phyloP scores from a whole-genome alignment of 1,284 basidiomycete species.

The Cystobasidium sp. region DNA sequence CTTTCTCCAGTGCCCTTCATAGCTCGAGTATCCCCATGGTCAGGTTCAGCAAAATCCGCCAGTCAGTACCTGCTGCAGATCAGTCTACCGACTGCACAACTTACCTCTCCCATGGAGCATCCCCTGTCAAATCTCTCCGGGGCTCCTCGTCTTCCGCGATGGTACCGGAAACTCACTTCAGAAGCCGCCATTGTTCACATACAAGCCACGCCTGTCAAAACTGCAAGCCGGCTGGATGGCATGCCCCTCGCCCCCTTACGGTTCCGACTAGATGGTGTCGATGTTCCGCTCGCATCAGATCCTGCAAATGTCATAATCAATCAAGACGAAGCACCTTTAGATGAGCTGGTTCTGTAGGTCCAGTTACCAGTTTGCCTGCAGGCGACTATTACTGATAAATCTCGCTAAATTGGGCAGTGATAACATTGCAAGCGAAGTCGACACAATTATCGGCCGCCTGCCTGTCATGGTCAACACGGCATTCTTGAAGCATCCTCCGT shows the following conservation, averaged over 20 bases:
- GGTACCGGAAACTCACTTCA: conserved; percentile 58
- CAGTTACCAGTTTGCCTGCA: too few species aligned
- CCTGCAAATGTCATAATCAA: neutral
- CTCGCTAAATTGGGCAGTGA: too few species aligned
- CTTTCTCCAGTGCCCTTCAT: conserved; percentile 8
- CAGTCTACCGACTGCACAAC: conserved; percentile 78
- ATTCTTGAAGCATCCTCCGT: conserved; percentile 32
- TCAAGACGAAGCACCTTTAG: neutral
- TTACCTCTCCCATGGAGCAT: conserved; percentile 73
- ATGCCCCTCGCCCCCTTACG: neutral
- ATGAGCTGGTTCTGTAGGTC: neutral
- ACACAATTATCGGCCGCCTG: neutral
- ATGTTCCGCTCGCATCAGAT: neutral
- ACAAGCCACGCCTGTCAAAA: conserved; percentile 1
- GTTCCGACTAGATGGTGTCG: conserved; percentile 17
- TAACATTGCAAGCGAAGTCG: too few species aligned
- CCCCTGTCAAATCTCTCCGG: conserved; percentile 73
- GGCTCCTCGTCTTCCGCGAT: conserved; percentile 71
- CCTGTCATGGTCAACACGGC: conserved; percentile 42
- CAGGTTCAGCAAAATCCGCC: conserved; percentile 25
- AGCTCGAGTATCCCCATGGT: neutral
- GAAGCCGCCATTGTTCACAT: conserved; percentile 12
- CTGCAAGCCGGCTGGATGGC: conserved; percentile 6
- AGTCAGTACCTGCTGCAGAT: conserved; percentile 75
- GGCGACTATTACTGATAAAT: too few species aligned